Evolutionary conservation across 1,284 basidiomycete genomes (phyloP), one percentile per base, ranked within the genome.

Genomic region (Meripilus lineatus): DNA sequence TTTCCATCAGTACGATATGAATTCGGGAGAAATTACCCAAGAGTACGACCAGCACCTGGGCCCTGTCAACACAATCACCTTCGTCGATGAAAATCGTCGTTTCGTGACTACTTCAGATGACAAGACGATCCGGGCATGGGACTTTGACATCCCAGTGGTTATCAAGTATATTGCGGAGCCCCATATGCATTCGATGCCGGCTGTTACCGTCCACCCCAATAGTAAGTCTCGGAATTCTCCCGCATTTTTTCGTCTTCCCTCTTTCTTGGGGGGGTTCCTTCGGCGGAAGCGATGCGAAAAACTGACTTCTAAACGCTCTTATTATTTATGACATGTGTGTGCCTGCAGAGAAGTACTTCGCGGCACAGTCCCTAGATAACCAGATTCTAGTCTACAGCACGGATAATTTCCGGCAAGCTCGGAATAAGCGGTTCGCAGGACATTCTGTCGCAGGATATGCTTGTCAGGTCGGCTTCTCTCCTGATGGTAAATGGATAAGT

Each of bases 141-240:
- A 95, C 64, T 95, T 88, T 63, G 93, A 98, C 67, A 97, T 97
- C 52, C 94, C 94, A 4, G 94, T 99, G 21, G 93, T 97, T 47
- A 98, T 99, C 77, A 99, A 99, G 67, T 96, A 98, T 66, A 97
- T 99, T 50, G 94, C 96, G 24, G 96, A 99, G 65, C 96, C 96
- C 7, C 86, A 93, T 61, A 99, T 99, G 96, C 94, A 99, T 68
- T 96, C 93, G 26, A 98, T 99, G 94, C 96, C 96, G 10, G 89
- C 95, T 14, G 94, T 98, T 30, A 91, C 92, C 7, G 68, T 94
- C 24, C 93, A 97, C 65, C 96, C 96, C 8, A 93, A 82, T 47
- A 89, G 93, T 95, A 64, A 54, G 90, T 81, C 17, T n/a, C 28
- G 28, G 28, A 10, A 30, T 4, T 18, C 22, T 39, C 44, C 32